Evolutionary conservation across 257 asterid genomes (phyloP).

Genomic region (Solanum appendiculatum): DNA sequence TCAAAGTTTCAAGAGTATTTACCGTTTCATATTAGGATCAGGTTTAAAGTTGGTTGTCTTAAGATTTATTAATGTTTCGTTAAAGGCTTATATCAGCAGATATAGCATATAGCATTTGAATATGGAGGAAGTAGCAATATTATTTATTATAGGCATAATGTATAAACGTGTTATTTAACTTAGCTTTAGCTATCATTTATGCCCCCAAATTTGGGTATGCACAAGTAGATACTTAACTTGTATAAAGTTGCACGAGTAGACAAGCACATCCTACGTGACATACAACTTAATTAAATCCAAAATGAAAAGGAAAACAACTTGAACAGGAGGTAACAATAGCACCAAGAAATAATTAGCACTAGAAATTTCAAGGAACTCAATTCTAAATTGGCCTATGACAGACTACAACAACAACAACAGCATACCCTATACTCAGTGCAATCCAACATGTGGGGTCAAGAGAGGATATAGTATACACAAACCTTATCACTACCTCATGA

Average conservation of each 20-base stretch:
- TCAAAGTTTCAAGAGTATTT: neutral
- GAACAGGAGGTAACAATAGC: neutral
- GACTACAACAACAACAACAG: neutral
- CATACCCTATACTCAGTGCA: neutral
- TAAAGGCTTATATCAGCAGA: too few relatives aligned
- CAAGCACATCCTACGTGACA: fast-evolving
- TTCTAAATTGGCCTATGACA: too few relatives aligned
- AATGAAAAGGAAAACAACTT: neutral
- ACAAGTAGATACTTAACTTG: too few relatives aligned
- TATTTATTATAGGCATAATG: too few relatives aligned
- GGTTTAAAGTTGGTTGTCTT: too few relatives aligned
- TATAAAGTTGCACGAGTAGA: too few relatives aligned
- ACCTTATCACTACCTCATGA: neutral
- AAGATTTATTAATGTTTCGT: too few relatives aligned
- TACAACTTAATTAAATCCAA: neutral
- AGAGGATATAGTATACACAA: neutral
- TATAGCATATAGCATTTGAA: neutral
- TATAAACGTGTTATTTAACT: neutral
- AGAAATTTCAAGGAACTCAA: neutral
- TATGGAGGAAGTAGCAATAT: neutral
- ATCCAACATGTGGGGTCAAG: fast-evolving
- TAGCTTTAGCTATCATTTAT: too few relatives aligned
- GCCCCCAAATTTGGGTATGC: neutral
- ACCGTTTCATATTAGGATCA: neutral
- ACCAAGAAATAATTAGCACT: neutral